Conservation (phyloP, 768 basidiomycete species). For the Psilocybe cyanescens region DNA sequence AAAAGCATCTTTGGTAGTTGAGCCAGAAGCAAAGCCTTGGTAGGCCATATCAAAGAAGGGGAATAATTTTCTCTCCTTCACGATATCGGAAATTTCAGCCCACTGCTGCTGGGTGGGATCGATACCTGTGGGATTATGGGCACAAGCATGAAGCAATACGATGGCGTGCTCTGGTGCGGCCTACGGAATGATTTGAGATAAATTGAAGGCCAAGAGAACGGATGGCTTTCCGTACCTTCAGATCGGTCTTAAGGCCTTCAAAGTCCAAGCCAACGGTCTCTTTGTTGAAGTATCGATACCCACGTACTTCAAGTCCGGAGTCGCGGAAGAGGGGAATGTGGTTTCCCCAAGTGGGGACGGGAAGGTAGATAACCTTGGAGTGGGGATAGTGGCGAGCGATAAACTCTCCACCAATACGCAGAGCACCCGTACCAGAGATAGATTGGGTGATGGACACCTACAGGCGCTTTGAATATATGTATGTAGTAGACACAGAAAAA, state of each 20-base stretch:
- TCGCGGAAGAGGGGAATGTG: slow-evolving; percentile 94
- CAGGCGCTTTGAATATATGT: slow-evolving; percentile 10
- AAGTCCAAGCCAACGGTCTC: slow-evolving; percentile 92
- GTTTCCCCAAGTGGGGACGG: slow-evolving; percentile 96
- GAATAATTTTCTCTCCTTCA: slow-evolving; percentile 90
- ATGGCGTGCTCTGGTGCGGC: slow-evolving; percentile 79
- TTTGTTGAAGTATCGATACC: slow-evolving; percentile 95
- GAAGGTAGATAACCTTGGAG: slow-evolving; percentile 88
- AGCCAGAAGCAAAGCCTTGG: slow-evolving; percentile 97
- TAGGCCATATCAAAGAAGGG: slow-evolving; percentile 99
- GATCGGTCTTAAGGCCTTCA: slow-evolving; percentile 85
- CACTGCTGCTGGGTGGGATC: slow-evolving; percentile 95
- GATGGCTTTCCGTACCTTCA: slow-evolving; percentile 55
- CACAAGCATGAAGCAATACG: slow-evolving; percentile 94
- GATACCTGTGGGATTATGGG: slow-evolving; percentile 98
- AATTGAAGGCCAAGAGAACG: not conserved
- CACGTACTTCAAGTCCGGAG: slow-evolving; percentile 90
- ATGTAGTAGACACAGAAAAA: slow-evolving; percentile 6
- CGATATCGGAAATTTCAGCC: slow-evolving; percentile 84
- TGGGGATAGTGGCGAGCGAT: slow-evolving; percentile 87
- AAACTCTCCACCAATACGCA: slow-evolving; percentile 94
- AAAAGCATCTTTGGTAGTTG: slow-evolving; percentile 88
- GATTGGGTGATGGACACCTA: slow-evolving; percentile 90
- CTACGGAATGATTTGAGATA: slow-evolving; percentile 32
- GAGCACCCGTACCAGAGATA: slow-evolving; percentile 97